Percentiles rank a stretch among this genome's conserved stretches.
Conservation (phyloP, 176 grass and related monocot species). For the Oryza nivara region DNA sequence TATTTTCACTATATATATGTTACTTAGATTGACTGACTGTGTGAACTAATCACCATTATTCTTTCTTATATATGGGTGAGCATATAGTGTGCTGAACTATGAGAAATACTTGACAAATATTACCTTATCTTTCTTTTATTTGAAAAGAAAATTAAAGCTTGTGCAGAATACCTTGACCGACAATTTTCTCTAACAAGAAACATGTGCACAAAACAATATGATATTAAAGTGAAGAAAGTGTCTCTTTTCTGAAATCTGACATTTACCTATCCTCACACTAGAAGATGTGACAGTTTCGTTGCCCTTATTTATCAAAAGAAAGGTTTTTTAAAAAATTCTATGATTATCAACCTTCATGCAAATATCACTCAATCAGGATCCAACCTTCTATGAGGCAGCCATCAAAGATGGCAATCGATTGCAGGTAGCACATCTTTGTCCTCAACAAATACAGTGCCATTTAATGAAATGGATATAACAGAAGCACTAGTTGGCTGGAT, state of each 20-base stretch:
- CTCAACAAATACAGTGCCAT: background rate
- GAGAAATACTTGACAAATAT: background rate
- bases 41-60: background rate
- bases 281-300: background rate
- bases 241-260: background rate
- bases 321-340: background rate
- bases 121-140: background rate
- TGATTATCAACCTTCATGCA: background rate
- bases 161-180: background rate
- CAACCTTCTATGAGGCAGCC: background rate
- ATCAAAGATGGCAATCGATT: background rate
- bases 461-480: background rate
- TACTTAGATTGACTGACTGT: background rate
- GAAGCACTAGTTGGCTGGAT: background rate
- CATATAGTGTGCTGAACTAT: background rate
- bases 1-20: background rate
- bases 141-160: background rate
- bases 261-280: slow-evolving; percentile 11
- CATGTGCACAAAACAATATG: background rate
- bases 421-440: slow-evolving; percentile 35
- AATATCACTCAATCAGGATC: slow-evolving; percentile 24
- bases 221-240: background rate
- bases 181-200: background rate
- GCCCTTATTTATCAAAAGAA: background rate
- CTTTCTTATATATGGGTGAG: background rate